These are phyloP conservation scores for Debaryomyces fabryi DNA, from an alignment of 1,139 yeast species.

Conservation along the genomic window DNA sequence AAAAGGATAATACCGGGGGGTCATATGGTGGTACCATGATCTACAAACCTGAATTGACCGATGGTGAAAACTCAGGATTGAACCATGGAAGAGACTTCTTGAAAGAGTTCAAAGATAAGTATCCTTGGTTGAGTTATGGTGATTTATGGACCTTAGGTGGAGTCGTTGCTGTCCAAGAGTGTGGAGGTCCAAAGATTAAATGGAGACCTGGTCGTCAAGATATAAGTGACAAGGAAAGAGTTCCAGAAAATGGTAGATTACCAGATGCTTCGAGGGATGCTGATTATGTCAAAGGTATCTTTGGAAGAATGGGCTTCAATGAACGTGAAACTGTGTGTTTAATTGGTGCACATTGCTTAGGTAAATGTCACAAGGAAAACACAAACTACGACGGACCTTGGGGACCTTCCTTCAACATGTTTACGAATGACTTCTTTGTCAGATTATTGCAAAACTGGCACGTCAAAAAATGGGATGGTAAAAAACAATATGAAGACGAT, in stretches of 20 bases:
- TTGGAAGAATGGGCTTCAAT: slow-evolving; percentile 70
- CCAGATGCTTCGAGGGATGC: slow-evolving; percentile 82
- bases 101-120: slow-evolving; percentile 57
- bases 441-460: slow-evolving; percentile 80
- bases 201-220: slow-evolving; percentile 82
- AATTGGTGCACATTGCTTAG: slow-evolving; percentile 87
- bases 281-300: slow-evolving; percentile 66
- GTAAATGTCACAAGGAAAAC: slow-evolving; percentile 66
- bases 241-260: slow-evolving; percentile 72
- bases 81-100: slow-evolving; percentile 67
- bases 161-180: slow-evolving; percentile 81
- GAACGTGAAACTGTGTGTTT: slow-evolving; percentile 87
- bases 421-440: slow-evolving; percentile 80
- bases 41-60: slow-evolving; percentile 62
- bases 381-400: slow-evolving; percentile 93
- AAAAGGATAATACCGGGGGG: slow-evolving; percentile 66
- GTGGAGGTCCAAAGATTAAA: slow-evolving; percentile 81
- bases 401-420: slow-evolving; percentile 87
- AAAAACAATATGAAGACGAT: slow-evolving; percentile 75
- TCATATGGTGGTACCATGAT: slow-evolving; percentile 86
- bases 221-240: slow-evolving; percentile 24
- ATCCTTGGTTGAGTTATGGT: slow-evolving; percentile 83
- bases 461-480: slow-evolving; percentile 71
- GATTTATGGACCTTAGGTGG: slow-evolving; percentile 90
- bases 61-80: slow-evolving; percentile 78